Percentiles rank a stretch among this genome's conserved stretches.
Conservation (phyloP, 1,139 yeast genomes). For the Lodderomyces jiufengensis region DNA sequence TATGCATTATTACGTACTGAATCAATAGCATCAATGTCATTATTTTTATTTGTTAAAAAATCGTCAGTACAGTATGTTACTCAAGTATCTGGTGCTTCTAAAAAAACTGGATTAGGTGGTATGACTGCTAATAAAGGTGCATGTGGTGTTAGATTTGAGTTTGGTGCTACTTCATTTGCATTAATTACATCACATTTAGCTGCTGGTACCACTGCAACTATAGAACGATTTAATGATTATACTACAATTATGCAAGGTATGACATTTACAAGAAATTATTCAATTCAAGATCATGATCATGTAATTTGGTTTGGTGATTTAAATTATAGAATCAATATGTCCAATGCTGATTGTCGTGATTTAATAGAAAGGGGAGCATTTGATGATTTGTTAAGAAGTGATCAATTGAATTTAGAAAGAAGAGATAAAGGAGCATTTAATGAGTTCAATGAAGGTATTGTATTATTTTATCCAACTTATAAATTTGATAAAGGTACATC, state of each 20-base stretch:
- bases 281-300: constrained; percentile 77
- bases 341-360: constrained; percentile 71
- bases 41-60: constrained; percentile 33
- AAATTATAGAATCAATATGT: constrained; percentile 75
- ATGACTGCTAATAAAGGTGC: constrained; percentile 93
- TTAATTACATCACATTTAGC: constrained; percentile 92
- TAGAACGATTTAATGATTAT: constrained; percentile 86
- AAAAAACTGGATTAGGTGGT: constrained; percentile 89
- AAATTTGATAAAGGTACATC: constrained; percentile 89
- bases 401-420: constrained; percentile 84
- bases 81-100: constrained; percentile 73
- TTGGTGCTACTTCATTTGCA: constrained; percentile 75
- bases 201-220: constrained; percentile 81
- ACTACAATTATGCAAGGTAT: constrained; percentile 76
- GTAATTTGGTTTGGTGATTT: constrained; percentile 96
- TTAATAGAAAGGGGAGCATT: constrained; percentile 44
- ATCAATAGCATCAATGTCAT: constrained; percentile 43
- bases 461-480: constrained; percentile 84
- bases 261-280: constrained; percentile 67
- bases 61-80: constrained; percentile 61
- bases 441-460: constrained; percentile 76
- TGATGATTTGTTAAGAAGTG: constrained; percentile 61
- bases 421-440: constrained; percentile 64
- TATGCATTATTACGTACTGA: constrained; percentile 42
- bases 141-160: constrained; percentile 76